Conservation (phyloP, 495 filamentous ascomycete genomes). For the Lasiosphaeria ovina region DNA sequence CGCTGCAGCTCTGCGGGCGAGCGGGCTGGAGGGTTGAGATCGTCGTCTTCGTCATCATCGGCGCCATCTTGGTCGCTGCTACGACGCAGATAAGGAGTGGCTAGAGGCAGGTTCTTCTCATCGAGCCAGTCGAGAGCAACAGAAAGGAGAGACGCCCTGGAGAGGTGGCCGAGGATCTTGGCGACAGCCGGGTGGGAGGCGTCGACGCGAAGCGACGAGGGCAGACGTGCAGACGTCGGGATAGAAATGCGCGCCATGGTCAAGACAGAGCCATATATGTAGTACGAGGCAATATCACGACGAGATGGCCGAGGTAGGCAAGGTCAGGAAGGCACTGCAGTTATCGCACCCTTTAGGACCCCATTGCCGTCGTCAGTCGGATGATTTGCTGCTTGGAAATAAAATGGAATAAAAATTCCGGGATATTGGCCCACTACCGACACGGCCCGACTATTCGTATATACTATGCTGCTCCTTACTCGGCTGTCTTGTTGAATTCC, state of each 20-base stretch:
- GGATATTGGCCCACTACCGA: too few species aligned
- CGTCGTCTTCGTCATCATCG: slow-evolving; percentile 46
- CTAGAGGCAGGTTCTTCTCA: slow-evolving; percentile 56
- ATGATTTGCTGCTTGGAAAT: too few species aligned
- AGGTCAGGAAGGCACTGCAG: background rate
- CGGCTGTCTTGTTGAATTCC: too few species aligned
- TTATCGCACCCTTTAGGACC: too few species aligned
- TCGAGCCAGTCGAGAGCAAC: slow-evolving; percentile 74
- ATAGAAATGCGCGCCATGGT: slow-evolving; percentile 46
- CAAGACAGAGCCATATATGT: background rate
- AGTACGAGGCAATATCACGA: background rate
- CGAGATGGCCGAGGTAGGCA: background rate
- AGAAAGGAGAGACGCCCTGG: slow-evolving; percentile 65
- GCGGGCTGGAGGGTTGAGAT: slow-evolving; percentile 60
- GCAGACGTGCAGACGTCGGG: slow-evolving; percentile 46
- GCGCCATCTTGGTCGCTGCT: slow-evolving; percentile 40
- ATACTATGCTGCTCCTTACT: too few species aligned
- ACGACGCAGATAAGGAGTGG: slow-evolving; percentile 49
- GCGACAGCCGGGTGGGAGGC: slow-evolving; percentile 60
- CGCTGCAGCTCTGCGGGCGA: slow-evolving; percentile 62
- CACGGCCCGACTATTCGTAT: too few species aligned
- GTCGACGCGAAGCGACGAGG: slow-evolving; percentile 57
- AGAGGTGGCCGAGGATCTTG: slow-evolving; percentile 65
- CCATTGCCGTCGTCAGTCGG: too few species aligned
- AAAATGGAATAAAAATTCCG: too few species aligned